These are phyloP conservation scores for Rhizopus sp. DNA, from an alignment of 371 early-diverging fungal genomes.

Conservation along the genomic window DNA sequence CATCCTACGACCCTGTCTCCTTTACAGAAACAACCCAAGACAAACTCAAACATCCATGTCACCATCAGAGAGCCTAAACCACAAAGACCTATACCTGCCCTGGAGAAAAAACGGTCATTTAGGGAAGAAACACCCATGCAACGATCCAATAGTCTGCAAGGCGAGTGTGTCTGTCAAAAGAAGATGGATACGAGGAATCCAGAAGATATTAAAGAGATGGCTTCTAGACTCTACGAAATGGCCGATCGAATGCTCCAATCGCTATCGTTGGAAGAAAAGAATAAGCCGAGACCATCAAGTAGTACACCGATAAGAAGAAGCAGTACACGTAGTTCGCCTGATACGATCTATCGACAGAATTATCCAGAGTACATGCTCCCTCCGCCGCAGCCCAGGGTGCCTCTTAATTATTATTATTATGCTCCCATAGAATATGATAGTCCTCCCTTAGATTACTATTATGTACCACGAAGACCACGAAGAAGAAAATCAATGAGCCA, in stretches of 20 bases:
- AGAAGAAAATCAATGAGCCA: slow-evolving; percentile 1
- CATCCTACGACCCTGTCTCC: not conserved
- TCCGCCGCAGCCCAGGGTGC: not conserved
- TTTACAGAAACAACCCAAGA: not conserved
- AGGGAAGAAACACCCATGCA: not conserved
- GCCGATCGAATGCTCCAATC: slow-evolving; percentile 19
- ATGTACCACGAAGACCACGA: not conserved
- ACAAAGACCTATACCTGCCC: slow-evolving; percentile 4
- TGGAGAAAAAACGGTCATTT: not conserved
- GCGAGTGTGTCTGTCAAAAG: not conserved
- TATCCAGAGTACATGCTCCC: too few species aligned
- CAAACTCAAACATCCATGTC: slow-evolving; percentile 6
- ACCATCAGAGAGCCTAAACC: slow-evolving; percentile 22
- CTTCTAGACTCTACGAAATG: slow-evolving; percentile 16
- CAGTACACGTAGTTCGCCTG: not conserved
- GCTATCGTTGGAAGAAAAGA: slow-evolving; percentile 2
- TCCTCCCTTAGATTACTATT: not conserved
- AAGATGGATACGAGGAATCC: not conserved
- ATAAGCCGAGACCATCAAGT: too few species aligned
- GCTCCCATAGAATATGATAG: not conserved
- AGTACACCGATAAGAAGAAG: not conserved
- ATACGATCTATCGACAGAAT: not conserved
- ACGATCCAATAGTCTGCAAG: not conserved
- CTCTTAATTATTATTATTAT: not conserved
- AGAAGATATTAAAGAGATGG: slow-evolving; percentile 21